Evolutionary conservation across 306 rosid genomes (phyloP), one percentile per base, ranked within the genome.

Genomic region (Acacia acuminata): DNA sequence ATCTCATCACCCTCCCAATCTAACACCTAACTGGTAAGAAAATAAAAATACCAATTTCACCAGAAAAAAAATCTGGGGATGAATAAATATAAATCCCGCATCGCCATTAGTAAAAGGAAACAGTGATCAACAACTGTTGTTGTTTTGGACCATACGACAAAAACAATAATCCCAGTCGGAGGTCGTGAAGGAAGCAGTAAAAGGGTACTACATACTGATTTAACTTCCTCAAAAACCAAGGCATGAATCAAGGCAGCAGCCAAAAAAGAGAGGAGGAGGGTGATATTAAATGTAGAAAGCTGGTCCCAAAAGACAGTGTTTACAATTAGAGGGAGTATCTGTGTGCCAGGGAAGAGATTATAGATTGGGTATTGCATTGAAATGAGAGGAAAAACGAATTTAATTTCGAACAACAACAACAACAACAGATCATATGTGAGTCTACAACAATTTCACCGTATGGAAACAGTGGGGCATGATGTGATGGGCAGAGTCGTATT

Each of bases 281-380:
- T 30, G 55, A 27, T 22, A 72, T 81, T 69, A 81, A 44, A 22
- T 44, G 38, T 30, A 2, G 8, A 38, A 44, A 55, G 81, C 79
- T 84, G 86, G 88, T 86, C 85, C 86, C 84, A 65, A 72, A 27
- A 56, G n/a, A 78, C 71, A 75, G 71, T 73, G 83, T 58, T 72
- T 7, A 43, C 27, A 77, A 78, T 82, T 55, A 58, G 77, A 75
- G 51, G 51, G 51, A 24, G 70, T 10, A 65, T 10, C n/a, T 55
- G 44, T 42, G 78, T 79, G 86, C 86, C 87, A 81, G 81, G 50
- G 36, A 55, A 50, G 53, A 73, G 75, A 70, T n/a, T 11, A 70
- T 42, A 22, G 50, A 70, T 20, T 42, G 73, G 73, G 76, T 7
- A 5, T 20, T 19, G 78, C 66, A 51, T 74, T 32, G 58, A 71